phyloP scores from a whole-genome alignment of 805 yeast species.

The Saccharomycopsis babjevae region DNA sequence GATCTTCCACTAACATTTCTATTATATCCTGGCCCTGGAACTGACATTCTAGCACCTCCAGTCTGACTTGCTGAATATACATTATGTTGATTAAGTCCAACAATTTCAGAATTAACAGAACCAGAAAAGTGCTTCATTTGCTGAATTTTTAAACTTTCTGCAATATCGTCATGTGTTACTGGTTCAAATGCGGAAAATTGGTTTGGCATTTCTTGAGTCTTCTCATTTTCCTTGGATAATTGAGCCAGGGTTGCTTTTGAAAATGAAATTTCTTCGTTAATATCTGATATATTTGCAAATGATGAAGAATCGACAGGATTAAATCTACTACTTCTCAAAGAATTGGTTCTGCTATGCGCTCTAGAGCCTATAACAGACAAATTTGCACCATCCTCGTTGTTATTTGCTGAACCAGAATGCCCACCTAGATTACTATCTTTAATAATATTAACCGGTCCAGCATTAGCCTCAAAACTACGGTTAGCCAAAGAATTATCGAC shows the following conservation, averaged over 20 bases:
- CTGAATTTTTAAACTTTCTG: constrained; percentile 7
- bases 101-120: constrained; percentile 9
- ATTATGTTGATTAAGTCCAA: constrained; percentile 4
- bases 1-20: background rate
- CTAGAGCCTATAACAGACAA: constrained; percentile 1
- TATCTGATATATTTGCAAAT: constrained; percentile 4
- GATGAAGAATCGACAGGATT: constrained; percentile 4
- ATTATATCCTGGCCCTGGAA: background rate
- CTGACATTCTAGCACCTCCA: background rate
- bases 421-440: background rate
- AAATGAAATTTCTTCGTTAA: constrained; percentile 5
- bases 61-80: background rate
- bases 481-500: background rate
- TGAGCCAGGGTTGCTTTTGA: background rate
- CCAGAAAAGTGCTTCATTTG: constrained; percentile 5
- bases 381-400: background rate
- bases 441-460: background rate
- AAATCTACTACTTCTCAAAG: constrained; percentile 5
- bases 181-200: constrained; percentile 17
- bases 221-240: background rate
- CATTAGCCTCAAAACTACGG: background rate
- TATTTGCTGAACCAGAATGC: background rate
- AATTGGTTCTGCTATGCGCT: constrained; percentile 1
- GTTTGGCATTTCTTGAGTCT: background rate
- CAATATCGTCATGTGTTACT: constrained; percentile 17